A percentile compares a stretch with the other conserved stretches of the same genome.
Conservation (phyloP, 805 yeast species). For the Candida insectalens region DNA sequence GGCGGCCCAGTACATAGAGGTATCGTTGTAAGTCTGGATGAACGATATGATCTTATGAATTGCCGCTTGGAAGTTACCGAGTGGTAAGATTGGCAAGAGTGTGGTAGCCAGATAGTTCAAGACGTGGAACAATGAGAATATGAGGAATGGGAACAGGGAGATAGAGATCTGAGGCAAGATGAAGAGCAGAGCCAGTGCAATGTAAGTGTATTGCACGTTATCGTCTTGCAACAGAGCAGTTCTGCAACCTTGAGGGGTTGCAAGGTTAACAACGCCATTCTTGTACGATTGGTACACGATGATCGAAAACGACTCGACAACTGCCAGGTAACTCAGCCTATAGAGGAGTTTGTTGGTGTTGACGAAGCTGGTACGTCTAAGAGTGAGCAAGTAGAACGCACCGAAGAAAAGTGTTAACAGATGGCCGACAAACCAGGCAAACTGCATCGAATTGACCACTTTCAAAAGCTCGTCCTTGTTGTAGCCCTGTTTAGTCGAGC, state of each 20-base stretch:
- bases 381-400: constrained; percentile 29
- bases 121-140: constrained; percentile 77
- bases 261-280: constrained; percentile 21
- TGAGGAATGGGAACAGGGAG: constrained; percentile 55
- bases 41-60: constrained; percentile 29
- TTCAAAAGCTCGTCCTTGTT: constrained; percentile 5
- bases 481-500: too few relatives aligned
- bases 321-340: constrained; percentile 50
- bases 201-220: constrained; percentile 5
- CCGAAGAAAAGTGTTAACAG: constrained; percentile 17
- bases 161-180: neutral
- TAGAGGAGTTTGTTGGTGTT: constrained; percentile 32
- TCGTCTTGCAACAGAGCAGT: constrained; percentile 32
- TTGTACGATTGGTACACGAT: constrained; percentile 51
- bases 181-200: neutral
- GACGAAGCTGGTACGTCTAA: constrained; percentile 24
- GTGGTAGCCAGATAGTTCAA: constrained; percentile 58
- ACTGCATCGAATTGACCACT: constrained; percentile 41
- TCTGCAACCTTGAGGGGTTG: constrained; percentile 13
- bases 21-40: constrained; percentile 45
- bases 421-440: constrained; percentile 62
- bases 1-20: constrained; percentile 49
- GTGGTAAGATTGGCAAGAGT: constrained; percentile 54
- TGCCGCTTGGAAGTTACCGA: constrained; percentile 6
- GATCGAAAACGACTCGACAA: constrained; percentile 65